Conservation (phyloP, 1,284 basidiomycete genomes). For the Trichosporon sp. region DNA sequence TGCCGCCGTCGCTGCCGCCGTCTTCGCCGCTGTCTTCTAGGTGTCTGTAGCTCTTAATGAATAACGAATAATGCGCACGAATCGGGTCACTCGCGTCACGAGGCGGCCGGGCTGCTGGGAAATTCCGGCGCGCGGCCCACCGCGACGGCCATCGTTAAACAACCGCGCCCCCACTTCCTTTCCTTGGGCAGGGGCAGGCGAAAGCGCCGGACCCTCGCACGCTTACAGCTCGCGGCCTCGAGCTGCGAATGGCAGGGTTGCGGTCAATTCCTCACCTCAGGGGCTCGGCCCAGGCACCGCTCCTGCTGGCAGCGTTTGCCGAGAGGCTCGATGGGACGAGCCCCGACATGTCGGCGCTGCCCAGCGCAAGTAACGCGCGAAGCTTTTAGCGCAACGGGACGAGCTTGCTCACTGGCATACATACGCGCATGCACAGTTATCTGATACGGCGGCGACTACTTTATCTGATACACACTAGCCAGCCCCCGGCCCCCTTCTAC, state of each 20-base stretch:
- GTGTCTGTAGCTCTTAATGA: background rate
- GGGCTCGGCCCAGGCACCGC: background rate
- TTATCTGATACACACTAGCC: background rate
- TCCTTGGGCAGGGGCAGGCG: too few species aligned
- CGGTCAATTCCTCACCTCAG: background rate
- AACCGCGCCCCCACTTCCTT: too few species aligned
- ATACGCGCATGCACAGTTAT: background rate
- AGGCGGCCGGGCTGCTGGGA: background rate
- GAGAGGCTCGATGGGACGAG: background rate
- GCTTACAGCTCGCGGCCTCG: too few species aligned
- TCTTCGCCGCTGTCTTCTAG: conserved; percentile 9
- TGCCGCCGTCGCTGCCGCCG: conserved; percentile 9
- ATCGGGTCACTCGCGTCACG: background rate
- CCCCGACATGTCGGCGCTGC: background rate
- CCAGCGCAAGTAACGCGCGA: background rate
- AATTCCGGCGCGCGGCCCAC: too few species aligned
- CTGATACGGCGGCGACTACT: background rate
- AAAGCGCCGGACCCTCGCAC: too few species aligned
- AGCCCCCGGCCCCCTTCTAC: too few species aligned
- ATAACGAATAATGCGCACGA: background rate
- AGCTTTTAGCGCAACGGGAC: background rate
- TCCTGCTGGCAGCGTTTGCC: background rate
- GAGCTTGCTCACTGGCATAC: background rate
- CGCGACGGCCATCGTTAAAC: too few species aligned
- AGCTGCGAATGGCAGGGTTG: background rate